phyloP scores from a whole-genome alignment of 1,139 yeast genomes.

The Suhomyces guaymorum region DNA sequence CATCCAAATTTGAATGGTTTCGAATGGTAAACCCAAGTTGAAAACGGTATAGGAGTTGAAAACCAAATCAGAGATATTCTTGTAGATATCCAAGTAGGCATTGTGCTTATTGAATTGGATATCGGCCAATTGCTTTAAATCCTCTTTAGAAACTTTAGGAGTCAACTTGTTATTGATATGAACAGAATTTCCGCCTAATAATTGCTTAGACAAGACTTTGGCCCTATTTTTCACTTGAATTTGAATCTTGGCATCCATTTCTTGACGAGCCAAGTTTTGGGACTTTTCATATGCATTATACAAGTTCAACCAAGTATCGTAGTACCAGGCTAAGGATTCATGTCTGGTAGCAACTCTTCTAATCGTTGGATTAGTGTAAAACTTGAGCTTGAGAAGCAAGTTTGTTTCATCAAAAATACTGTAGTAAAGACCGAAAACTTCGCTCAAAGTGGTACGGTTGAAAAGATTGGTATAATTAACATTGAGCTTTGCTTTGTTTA shows the following conservation, averaged over 20 bases:
- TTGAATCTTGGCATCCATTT: constrained; percentile 26
- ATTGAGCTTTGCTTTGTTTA: constrained; percentile 11
- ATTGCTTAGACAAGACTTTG: constrained; percentile 37
- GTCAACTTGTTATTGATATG: constrained; percentile 2
- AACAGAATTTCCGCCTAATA: constrained; percentile 21
- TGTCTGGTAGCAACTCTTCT: constrained; percentile 21
- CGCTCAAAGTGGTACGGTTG: constrained; percentile 20
- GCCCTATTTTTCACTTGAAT: constrained; percentile 36
- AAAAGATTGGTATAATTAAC: constrained; percentile 14
- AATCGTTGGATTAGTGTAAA: constrained; percentile 18
- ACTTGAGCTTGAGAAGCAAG: constrained; percentile 24
- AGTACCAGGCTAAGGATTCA: constrained; percentile 31
- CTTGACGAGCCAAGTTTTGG: constrained; percentile 22
- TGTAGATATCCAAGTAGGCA: constrained; percentile 44
- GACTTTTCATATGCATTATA: constrained; percentile 24
- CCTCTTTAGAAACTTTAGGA: constrained; percentile 21
- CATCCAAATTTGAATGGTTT: constrained; percentile 51
- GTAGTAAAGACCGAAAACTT: constrained; percentile 25
- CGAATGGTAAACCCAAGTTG: constrained; percentile 40
- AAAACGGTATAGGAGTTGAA: constrained; percentile 50
- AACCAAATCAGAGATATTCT: constrained; percentile 42
- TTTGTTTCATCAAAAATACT: constrained; percentile 25
- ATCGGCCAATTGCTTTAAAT: constrained; percentile 29
- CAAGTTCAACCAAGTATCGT: constrained; percentile 27
- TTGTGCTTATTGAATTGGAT: constrained; percentile 42